These are phyloP conservation scores for Suillus sp. DNA, from an alignment of 768 basidiomycete genomes.

Conservation along the genomic window DNA sequence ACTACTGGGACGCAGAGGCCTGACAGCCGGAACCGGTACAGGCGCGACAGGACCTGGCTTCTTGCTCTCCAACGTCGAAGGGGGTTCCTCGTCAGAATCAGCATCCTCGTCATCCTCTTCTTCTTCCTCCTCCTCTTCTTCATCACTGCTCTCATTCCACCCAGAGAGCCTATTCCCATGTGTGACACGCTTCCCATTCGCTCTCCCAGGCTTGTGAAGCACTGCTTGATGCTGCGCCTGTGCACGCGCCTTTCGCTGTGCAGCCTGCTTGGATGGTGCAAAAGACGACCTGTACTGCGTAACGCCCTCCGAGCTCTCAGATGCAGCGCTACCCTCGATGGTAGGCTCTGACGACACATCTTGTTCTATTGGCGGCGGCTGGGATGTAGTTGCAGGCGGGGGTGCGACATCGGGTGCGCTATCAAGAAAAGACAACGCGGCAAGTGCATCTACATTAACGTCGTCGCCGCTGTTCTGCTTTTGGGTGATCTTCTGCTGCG, in stretches of 20 bases:
- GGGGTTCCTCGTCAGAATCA: conserved; percentile 56
- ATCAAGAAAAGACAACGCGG: conserved; percentile 76
- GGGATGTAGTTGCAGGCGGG: conserved; percentile 20
- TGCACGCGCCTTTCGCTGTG: conserved; percentile 80
- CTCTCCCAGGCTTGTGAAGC: conserved; percentile 70
- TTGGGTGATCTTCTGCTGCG: conserved; percentile 15
- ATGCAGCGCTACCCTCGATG: conserved; percentile 23
- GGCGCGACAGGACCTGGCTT: conserved; percentile 28
- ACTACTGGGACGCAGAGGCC: conserved; percentile 32
- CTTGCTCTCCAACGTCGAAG: conserved; percentile 36
- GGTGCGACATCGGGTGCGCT: conserved; percentile 29
- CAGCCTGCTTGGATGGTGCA: conserved; percentile 80
- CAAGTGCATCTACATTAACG: conserved; percentile 69
- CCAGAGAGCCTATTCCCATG: conserved; percentile 44
- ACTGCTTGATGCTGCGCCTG: conserved; percentile 84
- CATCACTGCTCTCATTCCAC: conserved; percentile 76
- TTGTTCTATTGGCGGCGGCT: conserved; percentile 29
- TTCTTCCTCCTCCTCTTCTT: conserved; percentile 81
- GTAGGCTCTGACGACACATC: conserved; percentile 38
- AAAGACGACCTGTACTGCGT: conserved; percentile 81
- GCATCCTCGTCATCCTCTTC: conserved; percentile 66
- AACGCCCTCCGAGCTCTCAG: conserved; percentile 30
- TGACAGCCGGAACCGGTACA: conserved; percentile 27
- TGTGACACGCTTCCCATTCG: conserved; percentile 41
- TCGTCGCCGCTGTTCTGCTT: conserved; percentile 43